phyloP scores from a whole-genome alignment of 2,329 filamentous ascomycete species.

The Didymella glomerata region DNA sequence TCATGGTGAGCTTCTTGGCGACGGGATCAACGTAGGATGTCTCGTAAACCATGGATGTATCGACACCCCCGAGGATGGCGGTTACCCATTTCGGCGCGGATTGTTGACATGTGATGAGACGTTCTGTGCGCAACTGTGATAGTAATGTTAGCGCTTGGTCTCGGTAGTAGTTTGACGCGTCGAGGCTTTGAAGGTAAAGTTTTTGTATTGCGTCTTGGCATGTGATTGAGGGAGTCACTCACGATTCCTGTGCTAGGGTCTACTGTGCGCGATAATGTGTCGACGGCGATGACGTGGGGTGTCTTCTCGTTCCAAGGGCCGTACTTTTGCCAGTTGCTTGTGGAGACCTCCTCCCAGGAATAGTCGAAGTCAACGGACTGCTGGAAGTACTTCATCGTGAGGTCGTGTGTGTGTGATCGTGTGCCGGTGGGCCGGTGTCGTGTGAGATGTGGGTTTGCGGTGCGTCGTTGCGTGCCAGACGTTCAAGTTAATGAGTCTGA shows the following conservation, averaged over 20 bases:
- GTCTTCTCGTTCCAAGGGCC: constrained; percentile 99
- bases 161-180: constrained; percentile 1
- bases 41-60: constrained; percentile 91
- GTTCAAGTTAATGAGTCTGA: constrained; percentile 21
- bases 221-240: constrained; percentile 48
- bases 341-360: constrained; percentile 98
- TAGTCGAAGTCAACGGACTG: constrained; percentile 92
- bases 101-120: constrained; percentile 70
- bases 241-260: constrained; percentile 73
- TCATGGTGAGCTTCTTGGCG: constrained; percentile 91
- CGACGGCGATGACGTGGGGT: constrained; percentile 94
- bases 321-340: constrained; percentile 98
- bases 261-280: constrained; percentile 80
- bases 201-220: constrained; percentile 7
- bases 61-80: constrained; percentile 77
- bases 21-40: constrained; percentile 90
- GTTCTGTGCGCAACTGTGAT: constrained; percentile 72
- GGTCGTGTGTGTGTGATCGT: constrained; percentile 22
- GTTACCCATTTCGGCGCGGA: constrained; percentile 82
- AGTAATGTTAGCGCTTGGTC: constrained; percentile 19
- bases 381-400: constrained; percentile 90
- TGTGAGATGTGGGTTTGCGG: constrained; percentile 3
- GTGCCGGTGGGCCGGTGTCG: constrained; percentile 26
- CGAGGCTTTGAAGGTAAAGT: constrained; percentile 1
- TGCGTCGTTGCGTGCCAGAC: constrained; percentile 17